Conservation (phyloP, 192 early-diverging fungal species). For the Coemansia sp. region DNA sequence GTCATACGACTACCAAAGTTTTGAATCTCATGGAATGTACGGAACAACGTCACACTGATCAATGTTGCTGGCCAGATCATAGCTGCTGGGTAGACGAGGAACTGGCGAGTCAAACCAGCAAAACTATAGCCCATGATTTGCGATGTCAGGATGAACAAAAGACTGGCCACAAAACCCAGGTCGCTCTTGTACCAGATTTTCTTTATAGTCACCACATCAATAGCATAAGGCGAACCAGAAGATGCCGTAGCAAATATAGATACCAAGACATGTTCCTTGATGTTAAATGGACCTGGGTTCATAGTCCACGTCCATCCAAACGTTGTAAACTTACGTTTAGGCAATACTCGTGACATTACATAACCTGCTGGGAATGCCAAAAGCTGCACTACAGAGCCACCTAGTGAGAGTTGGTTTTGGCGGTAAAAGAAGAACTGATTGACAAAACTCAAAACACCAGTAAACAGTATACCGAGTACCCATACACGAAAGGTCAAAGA, state of each 20-base stretch:
- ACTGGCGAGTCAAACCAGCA: conserved; percentile 70
- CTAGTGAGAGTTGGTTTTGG: conserved; percentile 70
- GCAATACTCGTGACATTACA: conserved; percentile 59
- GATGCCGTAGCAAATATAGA: conserved; percentile 72
- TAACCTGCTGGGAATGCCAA: conserved; percentile 72
- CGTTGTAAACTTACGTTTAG: conserved; percentile 46
- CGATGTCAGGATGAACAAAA: conserved; percentile 71
- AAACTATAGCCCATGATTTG: conserved; percentile 62
- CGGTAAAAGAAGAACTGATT: conserved; percentile 86
- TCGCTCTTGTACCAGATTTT: conserved; percentile 65
- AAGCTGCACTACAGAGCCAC: conserved; percentile 66
- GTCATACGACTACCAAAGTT: conserved; percentile 52
- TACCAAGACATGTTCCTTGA: conserved; percentile 86
- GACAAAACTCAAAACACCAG: conserved; percentile 57
- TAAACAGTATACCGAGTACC: conserved; percentile 66
- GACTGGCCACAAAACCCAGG: conserved; percentile 61
- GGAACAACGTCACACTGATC: conserved; percentile 71
- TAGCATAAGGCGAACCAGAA: conserved; percentile 67
- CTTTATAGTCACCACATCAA: conserved; percentile 69
- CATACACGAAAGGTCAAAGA: conserved; percentile 69
- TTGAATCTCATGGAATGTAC: conserved; percentile 69
- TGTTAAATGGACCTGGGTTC: conserved; percentile 80
- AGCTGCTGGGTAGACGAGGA: conserved; percentile 74
- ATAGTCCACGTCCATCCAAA: conserved; percentile 55
- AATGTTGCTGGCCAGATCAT: conserved; percentile 88